Evolutionary conservation across 345 rosid genomes (phyloP).

Genomic region (Firmiana major): DNA sequence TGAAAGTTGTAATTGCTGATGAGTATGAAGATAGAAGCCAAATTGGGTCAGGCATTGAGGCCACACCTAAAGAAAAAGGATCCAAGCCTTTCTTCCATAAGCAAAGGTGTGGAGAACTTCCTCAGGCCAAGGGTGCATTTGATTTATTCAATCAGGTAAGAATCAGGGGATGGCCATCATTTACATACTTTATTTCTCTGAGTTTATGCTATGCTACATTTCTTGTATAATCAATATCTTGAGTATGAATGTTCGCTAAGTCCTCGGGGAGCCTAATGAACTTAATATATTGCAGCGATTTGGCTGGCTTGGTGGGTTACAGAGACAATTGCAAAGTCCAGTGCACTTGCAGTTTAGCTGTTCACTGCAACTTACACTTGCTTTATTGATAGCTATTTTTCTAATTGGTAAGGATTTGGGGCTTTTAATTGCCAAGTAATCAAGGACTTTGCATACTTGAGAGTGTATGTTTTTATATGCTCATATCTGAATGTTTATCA

Average conservation of each 20-base stretch:
- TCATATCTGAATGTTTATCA: not conserved
- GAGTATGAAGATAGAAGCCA: slow-evolving; percentile 32
- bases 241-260: not conserved
- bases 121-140: slow-evolving; percentile 28
- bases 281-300: slow-evolving; percentile 38
- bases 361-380: slow-evolving; percentile 60
- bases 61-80: slow-evolving; percentile 71
- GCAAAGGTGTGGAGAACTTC: slow-evolving; percentile 47
- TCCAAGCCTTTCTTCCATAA: slow-evolving; percentile 49
- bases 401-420: slow-evolving; percentile 44
- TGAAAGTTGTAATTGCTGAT: slow-evolving; percentile 50
- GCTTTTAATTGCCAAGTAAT: not conserved
- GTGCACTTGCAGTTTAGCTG: slow-evolving; percentile 41
- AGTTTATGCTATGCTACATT: not conserved
- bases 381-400: slow-evolving; percentile 58
- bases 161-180: not conserved
- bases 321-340: slow-evolving; percentile 46
- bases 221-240: not conserved
- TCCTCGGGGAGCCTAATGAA: slow-evolving; percentile 1
- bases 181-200: not conserved
- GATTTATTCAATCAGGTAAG: slow-evolving; percentile 50
- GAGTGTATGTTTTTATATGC: not conserved
- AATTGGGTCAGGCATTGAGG: slow-evolving; percentile 33
- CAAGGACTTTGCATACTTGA: not conserved
- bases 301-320: slow-evolving; percentile 39